Conservation (phyloP, 2,329 filamentous ascomycete genomes). For the Stagonosporopsis chrysanthemi region DNA sequence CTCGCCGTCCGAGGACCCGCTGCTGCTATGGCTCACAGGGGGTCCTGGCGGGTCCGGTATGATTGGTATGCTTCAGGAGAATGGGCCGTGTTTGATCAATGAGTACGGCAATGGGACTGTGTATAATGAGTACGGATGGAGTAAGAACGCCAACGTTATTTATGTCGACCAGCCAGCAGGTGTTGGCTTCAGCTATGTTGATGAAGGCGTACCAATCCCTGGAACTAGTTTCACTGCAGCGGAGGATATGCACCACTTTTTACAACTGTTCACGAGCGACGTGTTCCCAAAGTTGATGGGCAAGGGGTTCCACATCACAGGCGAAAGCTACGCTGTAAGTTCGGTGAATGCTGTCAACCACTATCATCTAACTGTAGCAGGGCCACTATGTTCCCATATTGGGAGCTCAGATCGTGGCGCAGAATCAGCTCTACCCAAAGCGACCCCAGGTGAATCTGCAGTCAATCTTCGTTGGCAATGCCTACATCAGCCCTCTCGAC, state of each 20-base stretch:
- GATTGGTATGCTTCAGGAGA: conserved; percentile 48
- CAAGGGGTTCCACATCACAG: conserved; percentile 56
- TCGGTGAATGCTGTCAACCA: not conserved
- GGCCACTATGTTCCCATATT: conserved; percentile 59
- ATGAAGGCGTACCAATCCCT: conserved; percentile 46
- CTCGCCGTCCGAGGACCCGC: conserved; percentile 47
- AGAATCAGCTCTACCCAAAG: conserved; percentile 54
- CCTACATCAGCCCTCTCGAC: conserved; percentile 54
- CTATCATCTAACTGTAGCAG: conserved; percentile 28
- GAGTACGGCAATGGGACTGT: conserved; percentile 48
- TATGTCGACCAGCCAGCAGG: conserved; percentile 51
- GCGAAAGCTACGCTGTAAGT: conserved; percentile 59
- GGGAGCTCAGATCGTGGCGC: conserved; percentile 54
- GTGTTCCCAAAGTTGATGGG: conserved; percentile 54
- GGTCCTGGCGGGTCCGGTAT: conserved; percentile 49
- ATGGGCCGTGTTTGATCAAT: conserved; percentile 51
- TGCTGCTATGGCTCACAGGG: conserved; percentile 54
- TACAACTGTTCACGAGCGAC: conserved; percentile 57
- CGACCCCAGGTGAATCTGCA: conserved; percentile 53
- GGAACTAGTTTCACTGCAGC: conserved; percentile 54
- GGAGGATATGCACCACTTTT: conserved; percentile 59
- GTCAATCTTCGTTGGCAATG: conserved; percentile 58
- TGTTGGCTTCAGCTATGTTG: conserved; percentile 51
- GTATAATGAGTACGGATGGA: conserved; percentile 52
- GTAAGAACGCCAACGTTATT: conserved; percentile 46